phyloP scores from a whole-genome alignment of 75 land plant genomes.

The Sequoiadendron giganteum region DNA sequence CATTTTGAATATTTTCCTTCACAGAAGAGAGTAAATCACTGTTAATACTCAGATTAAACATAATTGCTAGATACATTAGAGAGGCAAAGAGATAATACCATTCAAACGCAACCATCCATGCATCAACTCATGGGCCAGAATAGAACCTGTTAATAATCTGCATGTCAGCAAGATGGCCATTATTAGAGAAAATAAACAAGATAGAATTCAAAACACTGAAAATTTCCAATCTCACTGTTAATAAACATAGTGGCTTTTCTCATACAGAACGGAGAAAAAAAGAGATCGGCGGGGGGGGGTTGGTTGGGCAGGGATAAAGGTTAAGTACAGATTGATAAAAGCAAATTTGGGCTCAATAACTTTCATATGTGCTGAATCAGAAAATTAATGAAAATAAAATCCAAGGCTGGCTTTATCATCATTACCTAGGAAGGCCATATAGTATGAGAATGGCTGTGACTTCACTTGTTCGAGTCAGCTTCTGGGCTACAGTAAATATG shows the following conservation, averaged over 20 bases:
- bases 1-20: neutral
- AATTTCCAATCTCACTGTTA: neutral
- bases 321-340: neutral
- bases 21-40: too few relatives aligned
- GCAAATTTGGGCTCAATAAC: conserved; percentile 3
- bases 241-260: neutral
- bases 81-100: conserved; percentile 37
- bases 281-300: neutral
- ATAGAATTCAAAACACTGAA: neutral
- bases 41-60: neutral
- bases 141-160: conserved; percentile 92
- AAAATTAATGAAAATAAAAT: neutral
- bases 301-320: neutral
- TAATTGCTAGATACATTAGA: too few relatives aligned
- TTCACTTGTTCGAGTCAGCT: conserved; percentile 74
- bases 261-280: neutral
- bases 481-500: conserved; percentile 70
- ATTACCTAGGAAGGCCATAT: conserved; percentile 95
- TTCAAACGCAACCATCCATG: conserved; percentile 94
- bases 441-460: conserved; percentile 96
- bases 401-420: neutral
- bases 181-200: neutral
- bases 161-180: neutral
- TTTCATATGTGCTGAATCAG: neutral
- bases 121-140: conserved; percentile 97